Evolutionary conservation across 176 grass and related monocot species (phyloP).

Genomic region (Carex scoparia): DNA sequence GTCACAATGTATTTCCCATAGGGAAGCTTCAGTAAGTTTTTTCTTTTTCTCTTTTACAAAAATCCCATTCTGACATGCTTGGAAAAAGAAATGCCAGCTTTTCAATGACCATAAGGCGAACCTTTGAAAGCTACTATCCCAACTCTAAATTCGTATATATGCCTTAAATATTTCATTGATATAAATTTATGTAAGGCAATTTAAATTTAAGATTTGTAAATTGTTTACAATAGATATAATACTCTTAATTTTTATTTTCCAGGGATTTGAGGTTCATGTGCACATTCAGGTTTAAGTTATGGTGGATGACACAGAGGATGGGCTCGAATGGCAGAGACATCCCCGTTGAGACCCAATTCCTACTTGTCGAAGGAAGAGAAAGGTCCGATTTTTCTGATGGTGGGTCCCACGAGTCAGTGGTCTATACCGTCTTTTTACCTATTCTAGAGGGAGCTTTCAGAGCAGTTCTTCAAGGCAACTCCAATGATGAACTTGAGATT

Average conservation of each 20-base stretch:
- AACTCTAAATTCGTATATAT: background rate
- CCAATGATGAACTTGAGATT: conserved; percentile 63
- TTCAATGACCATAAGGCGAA: too few species aligned
- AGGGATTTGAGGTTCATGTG: conserved; percentile 67
- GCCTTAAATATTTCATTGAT: background rate
- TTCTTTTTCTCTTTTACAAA: background rate
- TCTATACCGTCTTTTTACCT: conserved; percentile 69
- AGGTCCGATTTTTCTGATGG: background rate
- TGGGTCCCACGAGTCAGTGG: conserved; percentile 23
- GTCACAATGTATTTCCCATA: conserved; percentile 62
- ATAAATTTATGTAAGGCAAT: background rate
- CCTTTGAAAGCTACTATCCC: too few species aligned
- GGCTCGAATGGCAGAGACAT: conserved; percentile 52
- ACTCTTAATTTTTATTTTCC: conserved; percentile 2
- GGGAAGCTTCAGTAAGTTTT: conserved; percentile 68
- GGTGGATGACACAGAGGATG: conserved; percentile 96
- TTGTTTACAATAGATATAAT: background rate
- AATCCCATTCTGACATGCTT: background rate
- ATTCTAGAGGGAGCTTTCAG: conserved; percentile 72
- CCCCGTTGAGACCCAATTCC: conserved; percentile 71
- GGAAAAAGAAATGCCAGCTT: background rate
- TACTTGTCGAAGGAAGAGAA: conserved; percentile 45
- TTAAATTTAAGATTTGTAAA: background rate
- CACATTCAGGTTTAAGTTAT: conserved; percentile 83
- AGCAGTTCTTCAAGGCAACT: conserved; percentile 71